phyloP scores from a whole-genome alignment of 192 early-diverging fungal genomes.

The Coemansia pectinata region DNA sequence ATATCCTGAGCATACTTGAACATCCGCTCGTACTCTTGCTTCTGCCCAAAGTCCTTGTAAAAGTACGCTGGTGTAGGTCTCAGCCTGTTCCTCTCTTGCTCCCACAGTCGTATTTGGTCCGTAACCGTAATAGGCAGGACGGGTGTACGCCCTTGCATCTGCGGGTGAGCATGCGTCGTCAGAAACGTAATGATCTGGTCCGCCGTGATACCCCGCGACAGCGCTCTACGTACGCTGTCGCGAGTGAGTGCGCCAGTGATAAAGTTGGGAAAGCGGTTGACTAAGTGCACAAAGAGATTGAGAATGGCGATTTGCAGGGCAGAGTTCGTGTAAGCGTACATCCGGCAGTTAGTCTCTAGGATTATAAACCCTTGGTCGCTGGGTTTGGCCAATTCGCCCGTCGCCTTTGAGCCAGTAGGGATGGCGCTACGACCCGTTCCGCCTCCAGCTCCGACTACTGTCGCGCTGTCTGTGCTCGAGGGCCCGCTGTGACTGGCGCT shows the following conservation, averaged over 20 bases:
- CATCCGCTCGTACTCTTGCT: slow-evolving; percentile 72
- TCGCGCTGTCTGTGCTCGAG: slow-evolving; percentile 31
- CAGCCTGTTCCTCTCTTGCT: slow-evolving; percentile 88
- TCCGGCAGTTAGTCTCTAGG: slow-evolving; percentile 90
- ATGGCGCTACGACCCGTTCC: not conserved
- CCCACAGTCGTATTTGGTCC: slow-evolving; percentile 96
- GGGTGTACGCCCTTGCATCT: slow-evolving; percentile 81
- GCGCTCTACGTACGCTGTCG: slow-evolving; percentile 80
- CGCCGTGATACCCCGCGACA: slow-evolving; percentile 87
- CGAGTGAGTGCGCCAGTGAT: slow-evolving; percentile 84
- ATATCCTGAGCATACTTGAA: slow-evolving; percentile 75
- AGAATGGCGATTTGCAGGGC: slow-evolving; percentile 93
- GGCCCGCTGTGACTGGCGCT: slow-evolving; percentile 12
- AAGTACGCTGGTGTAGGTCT: slow-evolving; percentile 60
- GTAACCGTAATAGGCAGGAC: slow-evolving; percentile 88
- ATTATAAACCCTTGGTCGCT: slow-evolving; percentile 81
- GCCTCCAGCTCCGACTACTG: not conserved
- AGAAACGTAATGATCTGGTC: slow-evolving; percentile 95
- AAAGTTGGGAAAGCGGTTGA: slow-evolving; percentile 89
- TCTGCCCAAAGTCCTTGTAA: slow-evolving; percentile 75
- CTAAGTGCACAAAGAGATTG: slow-evolving; percentile 82
- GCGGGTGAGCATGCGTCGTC: slow-evolving; percentile 85
- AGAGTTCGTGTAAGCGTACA: slow-evolving; percentile 96
- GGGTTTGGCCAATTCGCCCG: slow-evolving; percentile 26
- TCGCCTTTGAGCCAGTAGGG: not conserved